Percentiles rank a stretch among this genome's conserved stretches.
phyloP scores from a whole-genome alignment of 148 eudicot genomes.

The Camellia japonica region DNA sequence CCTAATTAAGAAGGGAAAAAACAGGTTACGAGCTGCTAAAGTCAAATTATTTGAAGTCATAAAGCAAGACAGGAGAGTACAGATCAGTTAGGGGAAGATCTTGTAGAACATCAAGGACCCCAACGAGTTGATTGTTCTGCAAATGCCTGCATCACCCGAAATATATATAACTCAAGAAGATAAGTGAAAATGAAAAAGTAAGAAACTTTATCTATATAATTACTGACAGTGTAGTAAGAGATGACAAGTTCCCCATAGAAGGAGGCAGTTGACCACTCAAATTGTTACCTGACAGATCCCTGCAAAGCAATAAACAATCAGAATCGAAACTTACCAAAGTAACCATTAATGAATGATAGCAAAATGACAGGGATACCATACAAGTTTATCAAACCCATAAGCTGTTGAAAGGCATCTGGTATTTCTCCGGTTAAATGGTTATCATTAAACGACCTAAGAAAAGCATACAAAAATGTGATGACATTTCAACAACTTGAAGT shows the following conservation, averaged over 20 bases:
- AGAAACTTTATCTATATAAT: constrained; percentile 12
- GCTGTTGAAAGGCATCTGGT: constrained; percentile 75
- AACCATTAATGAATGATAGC: constrained; percentile 3
- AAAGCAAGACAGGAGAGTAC: constrained; percentile 36
- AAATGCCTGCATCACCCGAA: constrained; percentile 54
- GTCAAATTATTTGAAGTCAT: neutral
- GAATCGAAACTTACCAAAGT: neutral
- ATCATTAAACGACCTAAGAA: constrained; percentile 59
- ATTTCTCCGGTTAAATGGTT: constrained; percentile 70
- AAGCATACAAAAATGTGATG: neutral
- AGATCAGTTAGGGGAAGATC: constrained; percentile 69
- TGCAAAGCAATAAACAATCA: constrained; percentile 30
- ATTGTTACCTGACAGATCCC: constrained; percentile 82
- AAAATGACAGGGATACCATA: constrained; percentile 26
- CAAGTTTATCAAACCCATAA: constrained; percentile 62
- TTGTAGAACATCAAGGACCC: constrained; percentile 71
- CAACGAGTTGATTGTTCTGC: constrained; percentile 76
- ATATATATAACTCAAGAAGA: neutral
- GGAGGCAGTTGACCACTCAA: constrained; percentile 77
- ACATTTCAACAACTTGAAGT: neutral
- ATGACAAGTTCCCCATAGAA: constrained; percentile 67
- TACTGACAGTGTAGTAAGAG: constrained; percentile 73
- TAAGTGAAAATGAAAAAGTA: neutral
- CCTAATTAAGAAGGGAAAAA: constrained; percentile 39
- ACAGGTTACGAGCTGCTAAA: neutral